These are phyloP conservation scores for Aspergillus sp. DNA, from an alignment of 2,329 filamentous ascomycete species.

Conservation along the genomic window DNA sequence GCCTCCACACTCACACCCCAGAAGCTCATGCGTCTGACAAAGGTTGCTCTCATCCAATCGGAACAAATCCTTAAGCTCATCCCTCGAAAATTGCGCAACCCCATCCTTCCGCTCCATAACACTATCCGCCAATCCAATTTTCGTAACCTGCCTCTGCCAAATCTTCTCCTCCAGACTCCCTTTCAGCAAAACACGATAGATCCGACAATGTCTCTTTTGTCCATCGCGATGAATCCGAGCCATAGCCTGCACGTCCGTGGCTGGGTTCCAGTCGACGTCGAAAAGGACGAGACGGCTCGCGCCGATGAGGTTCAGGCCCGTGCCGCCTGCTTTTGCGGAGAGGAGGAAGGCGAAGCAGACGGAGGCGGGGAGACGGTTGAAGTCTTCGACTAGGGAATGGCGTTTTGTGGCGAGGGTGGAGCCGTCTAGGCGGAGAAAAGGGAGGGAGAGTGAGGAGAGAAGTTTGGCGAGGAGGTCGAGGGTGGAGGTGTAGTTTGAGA, in stretches of 20 bases:
- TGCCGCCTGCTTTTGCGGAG: slow-evolving; percentile 65
- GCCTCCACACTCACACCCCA: slow-evolving; percentile 58
- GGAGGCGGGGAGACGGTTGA: slow-evolving; percentile 55
- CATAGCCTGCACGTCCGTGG: slow-evolving; percentile 67
- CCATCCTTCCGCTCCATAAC: slow-evolving; percentile 61
- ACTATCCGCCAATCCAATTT: slow-evolving; percentile 62
- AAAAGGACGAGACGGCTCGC: slow-evolving; percentile 64
- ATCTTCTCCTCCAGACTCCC: slow-evolving; percentile 69
- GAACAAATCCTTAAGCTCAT: slow-evolving; percentile 63
- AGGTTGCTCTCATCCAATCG: slow-evolving; percentile 53
- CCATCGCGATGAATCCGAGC: slow-evolving; percentile 67
- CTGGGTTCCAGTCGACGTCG: slow-evolving; percentile 71
- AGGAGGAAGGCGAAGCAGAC: slow-evolving; percentile 62
- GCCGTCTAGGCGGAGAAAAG: slow-evolving; percentile 63
- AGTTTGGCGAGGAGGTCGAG: slow-evolving; percentile 60
- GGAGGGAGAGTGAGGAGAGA: slow-evolving; percentile 53
- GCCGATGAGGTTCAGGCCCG: slow-evolving; percentile 64
- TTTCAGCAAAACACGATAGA: slow-evolving; percentile 62
- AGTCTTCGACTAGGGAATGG: slow-evolving; percentile 62
- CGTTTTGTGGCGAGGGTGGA: slow-evolving; percentile 58
- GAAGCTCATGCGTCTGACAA: slow-evolving; percentile 62
- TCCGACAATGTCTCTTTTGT: slow-evolving; percentile 60
- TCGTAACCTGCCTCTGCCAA: slow-evolving; percentile 65
- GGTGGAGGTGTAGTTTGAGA: slow-evolving; percentile 71
- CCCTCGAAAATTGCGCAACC: slow-evolving; percentile 55